Base-by-base conservation (phyloP, 345 rosid genomes). In the Litchi chinensis region DNA sequence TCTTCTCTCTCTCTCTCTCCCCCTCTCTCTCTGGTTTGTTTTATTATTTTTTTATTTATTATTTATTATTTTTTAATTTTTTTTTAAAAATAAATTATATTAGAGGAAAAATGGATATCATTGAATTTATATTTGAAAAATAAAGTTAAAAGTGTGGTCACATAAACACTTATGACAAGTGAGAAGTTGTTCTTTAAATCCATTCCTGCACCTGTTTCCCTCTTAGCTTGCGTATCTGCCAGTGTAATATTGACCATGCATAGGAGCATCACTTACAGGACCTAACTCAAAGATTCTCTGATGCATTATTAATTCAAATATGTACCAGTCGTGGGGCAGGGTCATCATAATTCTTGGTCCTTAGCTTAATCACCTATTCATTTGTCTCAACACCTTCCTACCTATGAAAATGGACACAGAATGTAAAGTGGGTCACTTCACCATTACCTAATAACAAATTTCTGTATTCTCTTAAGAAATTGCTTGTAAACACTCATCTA, bases 261-360 rank as follows among this genome's bases (percentile, higher is more conserved):
- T 18, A 1, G 62, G 74, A 22, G 4, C 24, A 18, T 15, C 43
- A 1, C 8, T 71, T 9, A 32, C 37, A 32, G 65, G 75, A 28
- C 32, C 64, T 54, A 28, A 32, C 26, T 52, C 40, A 7, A 44
- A 44, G 15, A 24, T 70, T 71, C 22, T 54, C 65, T 28, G 32
- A 18, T 72, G 65, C 46, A 71, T 37, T 71, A 62, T 6, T 28
- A 71, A 71, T 54, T 71, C 40, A 10, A 50, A 40, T 70, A 10
- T 8, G 10, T 46, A 4, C 57, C 22, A 50, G 10, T 70, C 59
- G 0, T 3, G 62, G 74, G 37, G 52, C 18, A 32, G 26, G 13
- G 28, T 4, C 43, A 7, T 50, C 13, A 46, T 70, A 50, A 28
- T 50, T 24, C 10, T 68, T 70, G 37, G 37, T 32, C 37, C 37